phyloP scores from a whole-genome alignment of 441 rosid species.

The Euphorbia schlechtendalii region DNA sequence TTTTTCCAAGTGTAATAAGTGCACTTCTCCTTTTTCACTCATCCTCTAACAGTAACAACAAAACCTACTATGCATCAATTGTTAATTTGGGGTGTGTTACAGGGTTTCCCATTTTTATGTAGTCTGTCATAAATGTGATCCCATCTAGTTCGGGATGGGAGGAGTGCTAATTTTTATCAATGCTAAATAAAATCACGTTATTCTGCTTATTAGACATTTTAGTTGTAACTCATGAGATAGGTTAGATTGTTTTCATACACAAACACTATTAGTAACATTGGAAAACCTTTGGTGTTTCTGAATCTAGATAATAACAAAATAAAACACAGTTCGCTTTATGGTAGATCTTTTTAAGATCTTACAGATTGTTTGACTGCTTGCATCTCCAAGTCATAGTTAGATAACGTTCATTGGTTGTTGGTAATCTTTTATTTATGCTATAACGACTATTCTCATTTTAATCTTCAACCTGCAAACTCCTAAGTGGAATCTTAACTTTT shows the following conservation, averaged over 20 bases:
- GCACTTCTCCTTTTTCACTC: background rate
- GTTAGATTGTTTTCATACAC: background rate
- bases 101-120: background rate
- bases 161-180: background rate
- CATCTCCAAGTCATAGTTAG: background rate
- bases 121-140: background rate
- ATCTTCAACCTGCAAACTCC: constrained; percentile 7
- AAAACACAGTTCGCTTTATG: background rate
- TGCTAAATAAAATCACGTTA: background rate
- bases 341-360: background rate
- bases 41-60: background rate
- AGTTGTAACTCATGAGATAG: background rate
- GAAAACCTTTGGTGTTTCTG: background rate
- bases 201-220: background rate
- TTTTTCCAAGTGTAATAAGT: background rate
- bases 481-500: constrained; percentile 2
- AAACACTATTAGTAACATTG: background rate
- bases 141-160: background rate
- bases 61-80: too few species aligned
- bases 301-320: too few species aligned
- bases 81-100: background rate
- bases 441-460: background rate
- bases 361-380: background rate
- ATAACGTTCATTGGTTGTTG: background rate
- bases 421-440: background rate